Evolutionary conservation across 331 rosid genomes (phyloP).

Genomic region (Quercus phellos): DNA sequence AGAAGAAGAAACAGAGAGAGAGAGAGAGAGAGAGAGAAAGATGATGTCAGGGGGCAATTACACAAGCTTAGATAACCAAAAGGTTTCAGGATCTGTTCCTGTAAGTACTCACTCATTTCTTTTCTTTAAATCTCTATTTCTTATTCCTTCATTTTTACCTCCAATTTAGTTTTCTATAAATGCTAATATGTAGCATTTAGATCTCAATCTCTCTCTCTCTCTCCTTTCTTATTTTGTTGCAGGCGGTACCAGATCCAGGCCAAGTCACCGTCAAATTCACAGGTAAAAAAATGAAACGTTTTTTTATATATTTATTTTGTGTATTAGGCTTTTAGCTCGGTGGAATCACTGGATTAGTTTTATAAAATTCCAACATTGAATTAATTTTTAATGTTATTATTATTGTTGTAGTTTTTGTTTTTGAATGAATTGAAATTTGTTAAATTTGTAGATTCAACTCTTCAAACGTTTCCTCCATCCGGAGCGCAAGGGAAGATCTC

Average conservation of each 20-base stretch:
- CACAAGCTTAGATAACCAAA: constrained; percentile 53
- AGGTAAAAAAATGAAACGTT: constrained; percentile 17
- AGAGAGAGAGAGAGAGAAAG: constrained; percentile 3
- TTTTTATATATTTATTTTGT: no score
- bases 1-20: neutral
- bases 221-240: constrained; percentile 9
- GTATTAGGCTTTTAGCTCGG: neutral
- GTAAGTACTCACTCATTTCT: constrained; percentile 30
- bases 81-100: constrained; percentile 75
- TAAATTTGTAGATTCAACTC: constrained; percentile 58
- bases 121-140: neutral
- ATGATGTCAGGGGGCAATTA: constrained; percentile 81
- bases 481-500: constrained; percentile 72
- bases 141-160: neutral
- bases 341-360: neutral
- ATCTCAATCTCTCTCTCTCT: constrained; percentile 1
- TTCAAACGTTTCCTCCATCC: constrained; percentile 90
- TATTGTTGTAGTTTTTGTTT: neutral
- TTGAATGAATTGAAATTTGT: constrained; percentile 6
- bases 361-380: neutral
- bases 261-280: constrained; percentile 60
- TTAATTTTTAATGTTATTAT: neutral
- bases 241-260: constrained; percentile 87
- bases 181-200: neutral
- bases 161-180: no score